Conservation (phyloP, 2,329 filamentous ascomycete species). For the Fonsecaea pugnacius region DNA sequence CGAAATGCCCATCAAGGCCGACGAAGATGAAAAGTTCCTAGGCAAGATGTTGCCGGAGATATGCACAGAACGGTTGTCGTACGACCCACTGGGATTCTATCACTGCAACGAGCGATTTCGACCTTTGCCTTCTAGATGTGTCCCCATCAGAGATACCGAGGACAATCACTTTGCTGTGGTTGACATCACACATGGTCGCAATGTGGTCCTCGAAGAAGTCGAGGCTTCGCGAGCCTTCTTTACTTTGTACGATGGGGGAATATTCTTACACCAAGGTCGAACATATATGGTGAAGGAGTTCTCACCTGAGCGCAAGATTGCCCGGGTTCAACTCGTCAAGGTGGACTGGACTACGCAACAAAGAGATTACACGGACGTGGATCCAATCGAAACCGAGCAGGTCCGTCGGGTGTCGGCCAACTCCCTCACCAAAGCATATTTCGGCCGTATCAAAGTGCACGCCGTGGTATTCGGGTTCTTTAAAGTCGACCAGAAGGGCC, state of each 20-base stretch:
- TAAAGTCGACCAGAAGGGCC: constrained; percentile 84
- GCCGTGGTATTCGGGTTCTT: constrained; percentile 95
- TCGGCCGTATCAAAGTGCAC: constrained; percentile 81
- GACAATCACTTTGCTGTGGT: constrained; percentile 94
- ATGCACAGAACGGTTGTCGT: constrained; percentile 72
- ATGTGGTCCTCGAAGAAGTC: constrained; percentile 90
- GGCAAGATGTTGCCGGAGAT: constrained; percentile 72
- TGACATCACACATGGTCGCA: constrained; percentile 77
- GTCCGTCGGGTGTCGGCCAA: constrained; percentile 69
- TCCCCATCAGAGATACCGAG: constrained; percentile 85
- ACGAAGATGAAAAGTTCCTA: constrained; percentile 78
- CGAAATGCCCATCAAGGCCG: constrained; percentile 87
- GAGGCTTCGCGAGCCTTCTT: constrained; percentile 94
- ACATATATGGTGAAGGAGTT: constrained; percentile 93
- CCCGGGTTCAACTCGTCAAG: constrained; percentile 83
- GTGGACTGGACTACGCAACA: constrained; percentile 96
- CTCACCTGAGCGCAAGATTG: constrained; percentile 76
- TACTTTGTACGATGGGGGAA: constrained; percentile 94
- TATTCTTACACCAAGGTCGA: constrained; percentile 94
- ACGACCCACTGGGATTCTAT: constrained; percentile 79
- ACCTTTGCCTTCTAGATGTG: constrained; percentile 78
- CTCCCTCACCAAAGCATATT: constrained; percentile 74
- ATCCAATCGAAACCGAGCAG: constrained; percentile 87
- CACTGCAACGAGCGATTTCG: constrained; percentile 89
- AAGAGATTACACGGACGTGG: constrained; percentile 90